Evolutionary conservation across 441 rosid genomes (phyloP).

Genomic region (Erodium texanum): DNA sequence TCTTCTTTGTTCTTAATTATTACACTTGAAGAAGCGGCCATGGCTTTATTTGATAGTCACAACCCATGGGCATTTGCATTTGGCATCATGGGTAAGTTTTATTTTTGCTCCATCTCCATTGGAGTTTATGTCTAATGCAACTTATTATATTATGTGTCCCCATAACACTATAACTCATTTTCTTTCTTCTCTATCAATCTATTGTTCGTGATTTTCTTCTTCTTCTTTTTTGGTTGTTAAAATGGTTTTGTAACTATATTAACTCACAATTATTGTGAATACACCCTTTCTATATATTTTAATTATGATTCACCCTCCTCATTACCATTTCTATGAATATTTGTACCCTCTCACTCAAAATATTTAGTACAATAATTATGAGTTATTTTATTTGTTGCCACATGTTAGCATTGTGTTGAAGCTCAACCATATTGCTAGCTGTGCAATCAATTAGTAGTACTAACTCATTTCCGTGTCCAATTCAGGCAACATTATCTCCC

Average conservation of each 20-base stretch:
- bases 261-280: too few species aligned
- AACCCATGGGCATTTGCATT: slow-evolving; percentile 19
- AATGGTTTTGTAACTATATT: too few species aligned
- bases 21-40: too few species aligned
- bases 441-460: slow-evolving; percentile 4
- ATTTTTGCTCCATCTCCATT: too few species aligned
- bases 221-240: too few species aligned
- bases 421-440: background rate
- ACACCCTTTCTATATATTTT: too few species aligned
- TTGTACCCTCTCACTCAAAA: background rate
- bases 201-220: too few species aligned
- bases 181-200: too few species aligned
- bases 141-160: too few species aligned
- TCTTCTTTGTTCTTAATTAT: background rate
- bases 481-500: slow-evolving; percentile 67
- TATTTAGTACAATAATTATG: background rate
- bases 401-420: background rate
- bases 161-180: too few species aligned
- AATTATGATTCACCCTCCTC: background rate
- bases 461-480: slow-evolving; percentile 13
- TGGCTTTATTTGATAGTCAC: background rate
- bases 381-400: background rate
- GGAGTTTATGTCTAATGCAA: too few species aligned
- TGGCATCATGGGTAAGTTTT: slow-evolving; percentile 59
- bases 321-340: background rate